Evolutionary conservation across 140 eudicot genomes (phyloP), one percentile per base, ranked within the genome.

Genomic region (Flaveria floridana): DNA sequence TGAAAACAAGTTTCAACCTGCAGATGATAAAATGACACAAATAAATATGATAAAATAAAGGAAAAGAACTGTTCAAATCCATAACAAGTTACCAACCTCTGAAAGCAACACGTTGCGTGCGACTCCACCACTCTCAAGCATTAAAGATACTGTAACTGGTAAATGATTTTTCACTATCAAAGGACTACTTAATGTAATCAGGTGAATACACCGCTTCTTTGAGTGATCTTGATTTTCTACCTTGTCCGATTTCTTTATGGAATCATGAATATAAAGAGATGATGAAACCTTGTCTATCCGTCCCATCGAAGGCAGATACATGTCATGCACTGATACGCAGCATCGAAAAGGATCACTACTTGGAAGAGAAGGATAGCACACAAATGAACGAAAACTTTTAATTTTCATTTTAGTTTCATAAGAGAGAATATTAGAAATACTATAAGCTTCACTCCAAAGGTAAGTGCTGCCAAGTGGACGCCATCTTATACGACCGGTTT

Each of bases 331-430:
- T 26, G 97, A 87, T 65, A 95, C 79, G 86, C 96, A 91, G 52
- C 97, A 95, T 66, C 99, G 97, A 79, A 91, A 95, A n/a, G 96
- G 95, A 65, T 91, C 91, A 78, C 96, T 95, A 76, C 95, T 95
- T 65, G 99, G 99, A 77, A 85, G 88, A 81, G 99, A 84, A 57
- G 99, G 99, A 84, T 95, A 91, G 80, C 99, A 95, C 77, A 88
- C 92, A 68, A 95, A 88, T 61, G 95, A 86, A 68, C 99, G 93
- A 70, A 87, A 78, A 80, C 84, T 72, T 76, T 94, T 91, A 50
- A 84, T 86, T 63, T 94, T 91, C 57, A 85, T 84, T 69, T 86
- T 84, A 71, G 62, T 87, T 74, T 95, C 97, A 55, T 81, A 82
- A 2, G 95, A 84, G 23, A 95, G 81, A 80, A 95, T 85, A 79